Conservation (phyloP, 306 rosid genomes). For the Vicia sativa region DNA sequence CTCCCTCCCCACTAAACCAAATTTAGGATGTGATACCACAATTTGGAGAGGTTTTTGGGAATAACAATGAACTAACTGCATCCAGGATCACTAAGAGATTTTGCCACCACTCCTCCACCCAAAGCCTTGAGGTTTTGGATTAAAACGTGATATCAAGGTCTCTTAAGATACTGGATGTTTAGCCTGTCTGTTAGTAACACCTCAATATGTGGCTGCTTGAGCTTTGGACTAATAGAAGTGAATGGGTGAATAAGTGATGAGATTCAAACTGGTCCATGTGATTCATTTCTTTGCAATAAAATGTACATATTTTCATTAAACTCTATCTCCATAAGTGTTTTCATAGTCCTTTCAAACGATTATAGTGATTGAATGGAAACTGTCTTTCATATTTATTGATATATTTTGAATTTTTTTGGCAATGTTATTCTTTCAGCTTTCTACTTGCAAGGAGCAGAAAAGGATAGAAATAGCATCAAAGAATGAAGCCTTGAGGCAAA, state of each 20-base stretch:
- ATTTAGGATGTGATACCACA: no score
- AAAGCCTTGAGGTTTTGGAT: no score
- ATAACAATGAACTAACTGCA: no score
- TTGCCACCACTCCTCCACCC: no score
- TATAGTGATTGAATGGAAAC: not conserved
- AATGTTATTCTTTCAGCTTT: slow-evolving; percentile 58
- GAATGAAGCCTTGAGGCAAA: slow-evolving; percentile 69
- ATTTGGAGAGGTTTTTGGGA: no score
- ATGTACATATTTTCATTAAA: slow-evolving; percentile 8
- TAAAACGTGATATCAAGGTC: no score
- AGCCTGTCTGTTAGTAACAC: no score
- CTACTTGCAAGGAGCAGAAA: slow-evolving; percentile 63
- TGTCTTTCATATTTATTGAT: not conserved
- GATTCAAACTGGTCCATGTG: slow-evolving; percentile 6
- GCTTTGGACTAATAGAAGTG: slow-evolving; percentile 16
- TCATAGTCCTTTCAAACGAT: not conserved
- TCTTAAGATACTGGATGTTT: no score
- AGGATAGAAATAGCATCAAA: slow-evolving; percentile 54
- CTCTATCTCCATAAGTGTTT: slow-evolving; percentile 1
- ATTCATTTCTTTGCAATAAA: not conserved
- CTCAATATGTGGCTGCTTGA: not conserved
- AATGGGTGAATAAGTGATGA: slow-evolving; percentile 3
- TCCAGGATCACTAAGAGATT: no score
- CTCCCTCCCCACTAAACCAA: no score
- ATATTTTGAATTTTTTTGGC: not conserved